A percentile compares a stretch with the other conserved stretches of the same genome.
phyloP scores from a whole-genome alignment of 345 rosid genomes.

The Barbarea vulgaris region DNA sequence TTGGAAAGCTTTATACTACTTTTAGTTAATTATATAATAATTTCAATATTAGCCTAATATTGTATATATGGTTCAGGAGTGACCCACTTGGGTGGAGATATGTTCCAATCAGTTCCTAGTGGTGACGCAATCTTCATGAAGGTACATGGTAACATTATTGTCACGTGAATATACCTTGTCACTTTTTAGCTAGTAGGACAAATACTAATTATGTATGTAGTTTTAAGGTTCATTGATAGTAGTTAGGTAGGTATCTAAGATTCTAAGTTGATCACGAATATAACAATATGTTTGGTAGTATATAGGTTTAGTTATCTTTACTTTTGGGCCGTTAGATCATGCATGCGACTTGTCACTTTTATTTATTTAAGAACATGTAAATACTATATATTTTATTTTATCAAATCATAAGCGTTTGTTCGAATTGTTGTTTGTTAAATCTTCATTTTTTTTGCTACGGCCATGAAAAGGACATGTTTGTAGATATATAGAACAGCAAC shows the following conservation, averaged over 20 bases:
- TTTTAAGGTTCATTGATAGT: background rate
- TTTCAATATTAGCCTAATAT: no score
- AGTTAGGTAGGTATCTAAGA: background rate
- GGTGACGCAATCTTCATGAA: constrained; percentile 83
- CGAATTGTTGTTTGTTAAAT: background rate
- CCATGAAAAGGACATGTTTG: background rate
- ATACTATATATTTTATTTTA: background rate
- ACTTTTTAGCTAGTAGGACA: background rate
- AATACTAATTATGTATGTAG: background rate
- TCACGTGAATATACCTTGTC: constrained; percentile 17
- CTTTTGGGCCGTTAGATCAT: background rate
- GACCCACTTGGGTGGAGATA: constrained; percentile 67
- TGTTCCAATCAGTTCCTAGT: constrained; percentile 64
- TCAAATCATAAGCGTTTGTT: background rate
- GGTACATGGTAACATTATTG: constrained; percentile 41
- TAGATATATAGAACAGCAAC: background rate
- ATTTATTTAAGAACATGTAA: background rate
- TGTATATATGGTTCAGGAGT: constrained; percentile 53
- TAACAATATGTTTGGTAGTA: background rate
- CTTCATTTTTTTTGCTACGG: background rate
- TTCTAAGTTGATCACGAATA: background rate
- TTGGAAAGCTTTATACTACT: background rate
- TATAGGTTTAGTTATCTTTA: background rate
- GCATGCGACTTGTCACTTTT: background rate
- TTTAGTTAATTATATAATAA: background rate